These are phyloP conservation scores for Sporobolomyces pararoseus DNA, from an alignment of 768 basidiomycete genomes.

Conservation along the genomic window DNA sequence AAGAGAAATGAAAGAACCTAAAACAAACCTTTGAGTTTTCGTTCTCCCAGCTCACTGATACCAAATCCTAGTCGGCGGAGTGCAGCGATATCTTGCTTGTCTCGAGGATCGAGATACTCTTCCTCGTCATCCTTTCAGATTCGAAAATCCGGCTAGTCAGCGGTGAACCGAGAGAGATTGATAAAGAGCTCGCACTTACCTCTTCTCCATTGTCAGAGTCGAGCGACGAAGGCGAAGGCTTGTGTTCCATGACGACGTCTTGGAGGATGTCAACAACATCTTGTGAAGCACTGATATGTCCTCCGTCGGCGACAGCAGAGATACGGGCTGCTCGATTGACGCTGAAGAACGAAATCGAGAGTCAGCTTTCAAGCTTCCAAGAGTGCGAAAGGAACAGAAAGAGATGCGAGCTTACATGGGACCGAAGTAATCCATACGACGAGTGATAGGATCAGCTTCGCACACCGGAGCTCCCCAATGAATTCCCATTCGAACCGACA, in stretches of 20 bases:
- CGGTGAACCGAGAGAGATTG: not conserved
- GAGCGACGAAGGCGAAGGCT: conserved; percentile 58
- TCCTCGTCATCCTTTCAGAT: conserved; percentile 43
- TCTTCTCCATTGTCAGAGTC: conserved; percentile 49
- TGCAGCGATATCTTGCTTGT: conserved; percentile 60
- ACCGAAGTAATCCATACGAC: conserved; percentile 66
- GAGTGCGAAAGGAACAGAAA: not conserved
- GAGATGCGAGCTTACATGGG: conserved; percentile 24
- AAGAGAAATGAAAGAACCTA: too few species aligned
- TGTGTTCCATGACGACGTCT: conserved; percentile 60
- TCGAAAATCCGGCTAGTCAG: not conserved
- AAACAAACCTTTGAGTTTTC: conserved; percentile 73
- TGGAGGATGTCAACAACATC: conserved; percentile 63
- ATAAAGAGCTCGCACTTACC: not conserved
- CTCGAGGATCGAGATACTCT: conserved; percentile 46
- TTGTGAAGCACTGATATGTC: conserved; percentile 79
- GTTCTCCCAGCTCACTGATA: conserved; percentile 75
- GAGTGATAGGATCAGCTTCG: conserved; percentile 82
- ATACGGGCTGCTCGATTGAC: conserved; percentile 82
- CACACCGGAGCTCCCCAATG: conserved; percentile 87
- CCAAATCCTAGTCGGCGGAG: conserved; percentile 67
- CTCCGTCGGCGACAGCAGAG: conserved; percentile 74
- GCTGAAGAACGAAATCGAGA: not conserved
- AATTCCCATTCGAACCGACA: conserved; percentile 95
- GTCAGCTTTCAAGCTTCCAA: not conserved